Evolutionary conservation across 805 yeast species (phyloP), one percentile per base, ranked within the genome.

Genomic region (Sungouiozyma intestinalis): DNA sequence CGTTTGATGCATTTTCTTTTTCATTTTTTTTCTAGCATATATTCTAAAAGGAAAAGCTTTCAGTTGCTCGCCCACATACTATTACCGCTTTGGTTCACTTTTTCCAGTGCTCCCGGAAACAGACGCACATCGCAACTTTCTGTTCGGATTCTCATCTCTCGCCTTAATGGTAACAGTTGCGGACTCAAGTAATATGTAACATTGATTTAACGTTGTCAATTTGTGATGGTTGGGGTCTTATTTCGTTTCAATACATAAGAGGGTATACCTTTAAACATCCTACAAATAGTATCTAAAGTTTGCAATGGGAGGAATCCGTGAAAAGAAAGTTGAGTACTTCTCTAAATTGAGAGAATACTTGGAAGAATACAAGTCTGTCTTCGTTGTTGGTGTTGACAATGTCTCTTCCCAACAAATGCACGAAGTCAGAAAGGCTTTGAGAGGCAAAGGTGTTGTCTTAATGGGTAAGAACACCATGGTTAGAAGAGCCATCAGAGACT

Each of bases 401-500:
- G 99, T 92, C 68, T 85, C 97, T 57, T 92, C 99, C 61, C 98
- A 92, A 79, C 98, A 92, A 77, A 88, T 92, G 96, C 99, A 92
- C 77, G 95, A 92, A 80, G 79, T 87, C 77, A 87, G 99, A 84
- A 87, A 84, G 79, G 73, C 86, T 55, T 81, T 92, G 66, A 87
- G 99, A 77, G 85, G 86, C 58, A 83, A 79, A 49, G 98, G 92
- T 65, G 92, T 85, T 59, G 88, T 92, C 58, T 76, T 92, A 66
- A 92, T 92, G 98, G 99, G 99, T 78, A 92, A 92, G 85, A 92
- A 92, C 96, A 92, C 99, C 80, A 90, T 92, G 97, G 95, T 92
- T 58, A 86, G 99, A 79, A 87, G 97, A 77, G 99, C 98, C 68
- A 76, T 92, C 79, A 87, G 98, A 77, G 92, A 87, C 64, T 85